phyloP scores from a whole-genome alignment of 2,329 filamentous ascomycete genomes.

The Bipolaris gigantea region DNA sequence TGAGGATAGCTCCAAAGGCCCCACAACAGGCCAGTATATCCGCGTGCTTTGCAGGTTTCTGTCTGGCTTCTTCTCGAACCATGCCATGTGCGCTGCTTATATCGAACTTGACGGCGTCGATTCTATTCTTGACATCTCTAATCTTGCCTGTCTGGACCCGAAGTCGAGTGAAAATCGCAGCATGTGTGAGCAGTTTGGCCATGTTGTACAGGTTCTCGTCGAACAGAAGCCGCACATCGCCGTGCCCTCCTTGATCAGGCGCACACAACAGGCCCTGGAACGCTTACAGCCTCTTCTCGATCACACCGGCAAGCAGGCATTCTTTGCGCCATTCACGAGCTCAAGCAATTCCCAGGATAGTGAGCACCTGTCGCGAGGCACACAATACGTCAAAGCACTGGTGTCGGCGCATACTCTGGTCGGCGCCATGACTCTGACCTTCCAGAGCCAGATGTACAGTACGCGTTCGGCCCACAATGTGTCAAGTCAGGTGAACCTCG shows the following conservation, averaged over 20 bases:
- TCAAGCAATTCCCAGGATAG: slow-evolving; percentile 14
- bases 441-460: slow-evolving; percentile 64
- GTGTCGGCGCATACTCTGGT: slow-evolving; percentile 76
- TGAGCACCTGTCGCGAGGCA: slow-evolving; percentile 63
- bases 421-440: slow-evolving; percentile 73
- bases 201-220: slow-evolving; percentile 74
- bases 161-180: slow-evolving; percentile 64
- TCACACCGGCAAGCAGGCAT: slow-evolving; percentile 57
- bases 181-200: slow-evolving; percentile 70
- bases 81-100: slow-evolving; percentile 70
- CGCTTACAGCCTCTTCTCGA: slow-evolving; percentile 67
- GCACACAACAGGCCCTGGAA: slow-evolving; percentile 70
- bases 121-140: slow-evolving; percentile 79
- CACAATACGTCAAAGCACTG: slow-evolving; percentile 74
- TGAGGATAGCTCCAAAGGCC: slow-evolving; percentile 54
- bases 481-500: slow-evolving; percentile 78
- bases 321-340: slow-evolving; percentile 68
- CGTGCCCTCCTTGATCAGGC: slow-evolving; percentile 76
- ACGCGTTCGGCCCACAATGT: slow-evolving; percentile 64
- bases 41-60: slow-evolving; percentile 78
- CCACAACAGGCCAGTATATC: slow-evolving; percentile 68
- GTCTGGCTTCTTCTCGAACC: slow-evolving; percentile 73
- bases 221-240: slow-evolving; percentile 80
- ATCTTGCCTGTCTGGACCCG: slow-evolving; percentile 76
- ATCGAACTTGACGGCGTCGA: slow-evolving; percentile 80